phyloP scores from a whole-genome alignment of 768 basidiomycete species.

The Lentinus brumalis region DNA sequence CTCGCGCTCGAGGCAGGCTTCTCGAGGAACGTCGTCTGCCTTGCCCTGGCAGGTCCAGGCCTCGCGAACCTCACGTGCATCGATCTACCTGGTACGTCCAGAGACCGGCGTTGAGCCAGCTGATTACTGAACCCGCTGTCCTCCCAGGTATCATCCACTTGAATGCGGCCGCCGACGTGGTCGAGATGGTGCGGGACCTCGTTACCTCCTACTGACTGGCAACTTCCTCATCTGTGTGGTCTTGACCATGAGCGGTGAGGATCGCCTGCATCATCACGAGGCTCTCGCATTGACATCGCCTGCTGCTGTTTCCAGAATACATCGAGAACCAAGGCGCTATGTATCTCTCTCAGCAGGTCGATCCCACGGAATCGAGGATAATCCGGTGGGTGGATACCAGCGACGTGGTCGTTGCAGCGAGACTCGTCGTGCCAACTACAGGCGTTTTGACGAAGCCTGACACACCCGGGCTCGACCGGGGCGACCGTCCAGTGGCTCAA shows the following conservation, averaged over 20 bases:
- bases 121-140: conserved; percentile 17
- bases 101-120: no score
- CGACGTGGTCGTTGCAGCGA: no score
- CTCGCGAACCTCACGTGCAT: conserved; percentile 35
- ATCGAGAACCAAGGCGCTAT: conserved; percentile 79
- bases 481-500: conserved; percentile 48
- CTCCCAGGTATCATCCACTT: conserved; percentile 21
- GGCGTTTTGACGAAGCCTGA: conserved; percentile 77
- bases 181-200: conserved; percentile 57
- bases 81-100: conserved; percentile 36
- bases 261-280: conserved; percentile 34
- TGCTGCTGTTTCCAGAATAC: conserved; percentile 49
- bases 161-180: not conserved
- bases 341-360: conserved; percentile 55
- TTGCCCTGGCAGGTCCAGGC: conserved; percentile 31
- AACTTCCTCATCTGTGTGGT: conserved; percentile 62
- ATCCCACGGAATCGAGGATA: conserved; percentile 63
- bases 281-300: not conserved
- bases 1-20: conserved; percentile 35
- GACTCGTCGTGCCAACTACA: conserved; percentile 23
- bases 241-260: conserved; percentile 29
- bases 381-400: conserved; percentile 51
- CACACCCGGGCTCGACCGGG: conserved; percentile 43
- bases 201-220: conserved; percentile 59
- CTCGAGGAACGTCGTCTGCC: conserved; percentile 32